Evolutionary conservation across 108 stramenopile species (phyloP).

Genomic region (Cyclotella choctawhatcheeana): DNA sequence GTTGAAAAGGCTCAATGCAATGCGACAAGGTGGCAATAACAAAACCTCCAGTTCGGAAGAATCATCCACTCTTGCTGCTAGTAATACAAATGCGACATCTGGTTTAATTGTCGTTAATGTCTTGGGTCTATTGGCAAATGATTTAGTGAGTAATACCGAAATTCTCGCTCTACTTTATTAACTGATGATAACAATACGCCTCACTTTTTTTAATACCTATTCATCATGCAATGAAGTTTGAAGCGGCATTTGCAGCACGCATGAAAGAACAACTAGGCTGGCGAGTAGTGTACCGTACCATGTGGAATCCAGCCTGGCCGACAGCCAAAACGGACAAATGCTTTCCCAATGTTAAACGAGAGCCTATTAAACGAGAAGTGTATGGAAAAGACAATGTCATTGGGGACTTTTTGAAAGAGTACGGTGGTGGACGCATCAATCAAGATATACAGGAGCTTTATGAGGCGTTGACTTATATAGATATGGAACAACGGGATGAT

Average conservation of each 20-base stretch:
- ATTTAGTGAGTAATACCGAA: constrained; percentile 2
- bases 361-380: background rate
- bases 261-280: constrained; percentile 17
- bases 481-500: background rate
- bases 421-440: background rate
- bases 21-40: background rate
- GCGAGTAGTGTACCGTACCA: constrained; percentile 11
- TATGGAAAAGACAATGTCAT: background rate
- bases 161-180: no score
- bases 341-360: constrained; percentile 10
- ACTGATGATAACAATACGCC: background rate
- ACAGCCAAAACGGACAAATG: constrained; percentile 13
- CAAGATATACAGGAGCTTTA: background rate
- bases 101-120: constrained; percentile 20
- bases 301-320: constrained; percentile 21
- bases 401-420: background rate
- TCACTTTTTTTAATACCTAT: background rate
- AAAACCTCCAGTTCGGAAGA: no score
- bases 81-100: constrained; percentile 6
- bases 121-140: constrained; percentile 16
- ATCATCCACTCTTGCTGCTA: no score
- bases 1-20: constrained; percentile 17
- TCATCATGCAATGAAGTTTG: constrained; percentile 4
- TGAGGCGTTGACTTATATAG: constrained; percentile 8
- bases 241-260: constrained; percentile 18